Percentiles rank a stretch among this genome's conserved stretches.
These are phyloP conservation scores for Naganishia albida DNA, from an alignment of 1,284 basidiomycete genomes.

Conservation along the genomic window DNA sequence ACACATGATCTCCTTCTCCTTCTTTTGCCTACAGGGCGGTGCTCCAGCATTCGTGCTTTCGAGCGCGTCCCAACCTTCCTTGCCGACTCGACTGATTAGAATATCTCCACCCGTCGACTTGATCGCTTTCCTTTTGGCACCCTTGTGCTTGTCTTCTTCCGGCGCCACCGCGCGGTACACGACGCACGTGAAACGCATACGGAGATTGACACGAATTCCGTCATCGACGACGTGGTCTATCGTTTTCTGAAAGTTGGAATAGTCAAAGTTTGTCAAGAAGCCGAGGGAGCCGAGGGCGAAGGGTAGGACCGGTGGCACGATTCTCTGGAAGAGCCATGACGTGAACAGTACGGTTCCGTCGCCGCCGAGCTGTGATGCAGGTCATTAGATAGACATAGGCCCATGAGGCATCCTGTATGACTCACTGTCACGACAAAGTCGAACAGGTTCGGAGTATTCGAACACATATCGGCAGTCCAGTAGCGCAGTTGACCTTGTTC, in stretches of 20 bases:
- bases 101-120: slow-evolving; percentile 91
- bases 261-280: slow-evolving; percentile 98
- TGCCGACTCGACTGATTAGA: slow-evolving; percentile 84
- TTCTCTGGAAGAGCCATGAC: slow-evolving; percentile 97
- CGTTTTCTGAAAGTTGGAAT: slow-evolving; percentile 78
- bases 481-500: slow-evolving; percentile 91
- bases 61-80: slow-evolving; percentile 89
- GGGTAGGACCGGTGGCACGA: slow-evolving; percentile 94
- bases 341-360: slow-evolving; percentile 99
- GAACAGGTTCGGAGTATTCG: slow-evolving; percentile 84
- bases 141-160: slow-evolving; percentile 56
- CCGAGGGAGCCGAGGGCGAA: slow-evolving; percentile 98
- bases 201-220: slow-evolving; percentile 93
- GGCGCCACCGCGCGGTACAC: slow-evolving; percentile 85
- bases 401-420: slow-evolving; percentile 31
- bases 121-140: slow-evolving; percentile 74
- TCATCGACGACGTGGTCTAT: slow-evolving; percentile 88
- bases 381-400: neutral
- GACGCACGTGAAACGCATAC: slow-evolving; percentile 99
- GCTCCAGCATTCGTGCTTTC: slow-evolving; percentile 61
- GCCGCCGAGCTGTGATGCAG: slow-evolving; percentile 73
- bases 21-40: slow-evolving; percentile 50
- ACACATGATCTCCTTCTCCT: slow-evolving; percentile 97
- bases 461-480: slow-evolving; percentile 98
- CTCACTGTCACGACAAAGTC: slow-evolving; percentile 96